phyloP scores from a whole-genome alignment of 2,329 filamentous ascomycete genomes.

The Colletotrichum brevisporum region DNA sequence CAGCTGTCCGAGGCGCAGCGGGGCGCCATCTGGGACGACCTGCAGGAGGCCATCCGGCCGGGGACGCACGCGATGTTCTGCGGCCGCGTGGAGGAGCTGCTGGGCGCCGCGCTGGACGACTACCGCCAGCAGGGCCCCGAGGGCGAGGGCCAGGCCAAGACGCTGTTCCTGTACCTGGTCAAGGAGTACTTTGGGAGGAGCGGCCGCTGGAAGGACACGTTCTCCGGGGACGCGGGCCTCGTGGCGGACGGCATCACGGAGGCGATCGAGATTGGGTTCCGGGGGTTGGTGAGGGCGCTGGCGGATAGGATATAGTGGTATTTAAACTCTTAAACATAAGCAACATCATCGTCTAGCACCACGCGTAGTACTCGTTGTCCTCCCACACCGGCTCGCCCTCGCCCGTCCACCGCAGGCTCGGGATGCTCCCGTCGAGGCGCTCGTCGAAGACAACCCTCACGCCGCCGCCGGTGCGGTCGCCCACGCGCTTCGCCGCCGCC shows the following conservation, averaged over 20 bases:
- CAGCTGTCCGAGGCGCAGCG: constrained; percentile 41
- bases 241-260: constrained; percentile 43
- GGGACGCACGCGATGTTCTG: constrained; percentile 44
- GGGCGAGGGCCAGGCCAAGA: constrained; percentile 36
- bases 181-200: constrained; percentile 43
- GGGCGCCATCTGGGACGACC: constrained; percentile 42
- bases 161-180: constrained; percentile 37
- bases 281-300: constrained; percentile 41
- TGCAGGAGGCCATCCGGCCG: constrained; percentile 43
- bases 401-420: constrained; percentile 53
- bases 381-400: constrained; percentile 49
- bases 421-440: constrained; percentile 49
- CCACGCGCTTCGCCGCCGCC: constrained; percentile 48
- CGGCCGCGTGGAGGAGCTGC: constrained; percentile 29
- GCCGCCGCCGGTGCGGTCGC: constrained; percentile 55
- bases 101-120: constrained; percentile 39
- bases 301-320: constrained; percentile 1
- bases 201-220: constrained; percentile 43
- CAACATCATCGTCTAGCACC: constrained; percentile 34
- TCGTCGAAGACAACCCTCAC: constrained; percentile 48
- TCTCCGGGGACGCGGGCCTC: constrained; percentile 39
- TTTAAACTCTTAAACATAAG: neutral
- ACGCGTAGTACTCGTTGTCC: constrained; percentile 48
- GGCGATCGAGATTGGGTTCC: constrained; percentile 44
- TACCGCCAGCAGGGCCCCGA: constrained; percentile 42